These are phyloP conservation scores for Blastocystis sp. DNA, from an alignment of 352 stramenopile species.

Conservation along the genomic window DNA sequence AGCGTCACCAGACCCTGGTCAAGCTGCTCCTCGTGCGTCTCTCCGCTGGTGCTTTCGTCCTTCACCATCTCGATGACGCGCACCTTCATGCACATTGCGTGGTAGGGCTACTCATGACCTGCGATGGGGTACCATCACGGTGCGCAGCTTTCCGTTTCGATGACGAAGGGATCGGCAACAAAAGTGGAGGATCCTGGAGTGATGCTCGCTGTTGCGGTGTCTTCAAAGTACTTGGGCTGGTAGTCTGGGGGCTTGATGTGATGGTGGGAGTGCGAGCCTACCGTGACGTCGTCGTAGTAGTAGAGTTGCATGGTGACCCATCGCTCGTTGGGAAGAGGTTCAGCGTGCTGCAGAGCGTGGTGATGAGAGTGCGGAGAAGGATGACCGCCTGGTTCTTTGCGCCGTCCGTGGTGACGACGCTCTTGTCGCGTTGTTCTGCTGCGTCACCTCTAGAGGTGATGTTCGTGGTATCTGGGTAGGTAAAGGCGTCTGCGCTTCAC, in stretches of 20 bases:
- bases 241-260: conserved; percentile 47
- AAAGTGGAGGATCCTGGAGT: conserved; percentile 3
- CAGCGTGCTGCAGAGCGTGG: conserved; percentile 57
- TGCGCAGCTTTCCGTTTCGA: conserved; percentile 10
- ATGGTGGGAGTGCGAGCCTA: neutral
- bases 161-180: conserved; percentile 28
- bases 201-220: neutral
- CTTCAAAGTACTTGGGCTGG: conserved; percentile 40
- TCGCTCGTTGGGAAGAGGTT: conserved; percentile 23
- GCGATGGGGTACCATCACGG: neutral
- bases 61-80: neutral
- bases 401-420: conserved; percentile 6
- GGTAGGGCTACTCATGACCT: neutral
- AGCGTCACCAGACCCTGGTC: neutral
- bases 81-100: conserved; percentile 43
- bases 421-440: conserved; percentile 47
- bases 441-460: conserved; percentile 25
- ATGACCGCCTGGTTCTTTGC: conserved; percentile 56
- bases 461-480: conserved; percentile 19
- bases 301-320: conserved; percentile 54
- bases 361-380: conserved; percentile 48
- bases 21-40: neutral
- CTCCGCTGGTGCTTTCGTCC: neutral
- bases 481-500: conserved; percentile 5
- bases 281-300: conserved; percentile 60